Base-by-base conservation (phyloP, 75 land plant species). In the Pinus albicaulis region DNA sequence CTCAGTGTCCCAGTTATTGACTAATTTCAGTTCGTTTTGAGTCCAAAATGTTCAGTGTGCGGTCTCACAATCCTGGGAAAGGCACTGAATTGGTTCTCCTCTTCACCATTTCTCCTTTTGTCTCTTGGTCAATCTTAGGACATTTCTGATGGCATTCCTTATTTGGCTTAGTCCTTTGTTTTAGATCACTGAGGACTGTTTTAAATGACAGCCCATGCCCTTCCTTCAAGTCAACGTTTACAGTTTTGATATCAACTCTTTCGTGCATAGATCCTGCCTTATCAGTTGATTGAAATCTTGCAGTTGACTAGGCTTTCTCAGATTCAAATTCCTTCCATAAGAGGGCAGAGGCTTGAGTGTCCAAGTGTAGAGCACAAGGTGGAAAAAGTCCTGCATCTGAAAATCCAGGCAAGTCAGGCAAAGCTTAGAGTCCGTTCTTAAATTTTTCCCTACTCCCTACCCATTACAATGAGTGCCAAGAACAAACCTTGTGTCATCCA, bases 391-490 rank as follows among this genome's bases (percentile, higher is more conserved):
- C 95, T 20, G 84, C 81, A 56, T 90, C 90, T 20, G 90, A 86
- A 74, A 89, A 85, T 36, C 91, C 91, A 58, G 81, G 74, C 87
- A 82, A 13, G 77, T 76, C 20, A 98, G 89, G 52, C 93, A 87
- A 80, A 98, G 94, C 74, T 80, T 91, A 23, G 86, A 74, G 76
- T 98, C 98, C 15, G 87, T 77, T 69, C 99, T 76, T 38, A 98
- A 98, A 90, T 80, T 87, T 92, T 78, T 98, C 99, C 99, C 99
- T 95, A 76, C 90, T 98, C 24, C 99, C 99, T 84, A 95, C 31
- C 99, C 99, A 85, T 98, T 86, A 72, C 90, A 87, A 72, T 98
- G 82, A 52, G 95, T 78, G 10, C 99, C 99, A 70, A 98, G 82
- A 76, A 98, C 89, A 82, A 95, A 74, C 84, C 98, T 89, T 68